Percentiles rank a stretch among this genome's conserved stretches.
phyloP scores from a whole-genome alignment of 2,329 filamentous ascomycete species.

The Pseudocercospora fuligena region DNA sequence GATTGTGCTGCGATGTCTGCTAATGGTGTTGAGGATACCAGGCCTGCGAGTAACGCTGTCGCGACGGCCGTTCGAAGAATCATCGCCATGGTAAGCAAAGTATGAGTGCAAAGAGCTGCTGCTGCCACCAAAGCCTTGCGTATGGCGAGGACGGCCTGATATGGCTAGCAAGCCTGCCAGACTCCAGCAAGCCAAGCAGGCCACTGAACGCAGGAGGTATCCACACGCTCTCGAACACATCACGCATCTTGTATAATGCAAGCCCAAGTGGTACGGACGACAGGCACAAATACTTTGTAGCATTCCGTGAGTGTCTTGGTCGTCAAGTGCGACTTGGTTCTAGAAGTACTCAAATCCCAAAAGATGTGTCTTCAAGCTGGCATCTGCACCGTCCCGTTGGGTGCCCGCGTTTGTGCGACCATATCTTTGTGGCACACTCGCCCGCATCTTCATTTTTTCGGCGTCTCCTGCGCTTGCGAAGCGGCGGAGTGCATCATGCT shows the following conservation, averaged over 20 bases:
- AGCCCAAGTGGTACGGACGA: conserved; percentile 21
- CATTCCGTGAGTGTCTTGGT: conserved; percentile 21
- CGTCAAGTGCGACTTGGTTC: conserved; percentile 26
- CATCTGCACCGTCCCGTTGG: conserved; percentile 19
- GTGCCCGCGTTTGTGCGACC: conserved; percentile 23
- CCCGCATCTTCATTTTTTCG: conserved; percentile 10
- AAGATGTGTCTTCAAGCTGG: conserved; percentile 13
- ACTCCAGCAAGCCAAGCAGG: conserved; percentile 9
- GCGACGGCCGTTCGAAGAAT: background rate
- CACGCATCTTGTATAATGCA: conserved; percentile 16
- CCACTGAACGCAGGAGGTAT: conserved; percentile 17
- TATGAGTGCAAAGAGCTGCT: background rate
- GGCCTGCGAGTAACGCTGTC: background rate
- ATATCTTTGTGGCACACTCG: conserved; percentile 16
- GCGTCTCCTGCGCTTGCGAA: conserved; percentile 8
- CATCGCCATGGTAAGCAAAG: background rate
- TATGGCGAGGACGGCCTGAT: background rate
- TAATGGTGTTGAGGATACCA: background rate
- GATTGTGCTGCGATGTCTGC: background rate
- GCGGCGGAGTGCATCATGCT: conserved; percentile 13
- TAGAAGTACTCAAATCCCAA: conserved; percentile 26
- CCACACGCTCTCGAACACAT: conserved; percentile 13
- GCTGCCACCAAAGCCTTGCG: background rate
- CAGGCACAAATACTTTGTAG: conserved; percentile 23
- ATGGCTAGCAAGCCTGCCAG: background rate